A percentile compares a stretch with the other conserved stretches of the same genome.
Conservation (phyloP, 495 filamentous ascomycete genomes). For the Trichocladium antarcticum region DNA sequence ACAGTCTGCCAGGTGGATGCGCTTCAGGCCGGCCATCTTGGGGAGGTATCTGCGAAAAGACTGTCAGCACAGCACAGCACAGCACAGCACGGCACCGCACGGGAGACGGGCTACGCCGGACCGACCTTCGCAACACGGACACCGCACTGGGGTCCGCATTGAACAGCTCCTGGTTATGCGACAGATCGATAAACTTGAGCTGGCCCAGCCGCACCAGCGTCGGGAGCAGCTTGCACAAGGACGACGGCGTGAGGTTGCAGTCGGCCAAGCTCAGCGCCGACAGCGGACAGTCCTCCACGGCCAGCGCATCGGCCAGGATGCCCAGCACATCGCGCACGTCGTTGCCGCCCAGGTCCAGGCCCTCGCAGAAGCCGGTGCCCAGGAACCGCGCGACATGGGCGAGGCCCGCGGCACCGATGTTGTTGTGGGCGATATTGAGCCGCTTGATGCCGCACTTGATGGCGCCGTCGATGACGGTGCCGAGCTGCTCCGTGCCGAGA, state of each 20-base stretch:
- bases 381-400: slow-evolving; percentile 67
- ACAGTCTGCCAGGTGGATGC: slow-evolving; percentile 83
- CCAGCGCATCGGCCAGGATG: slow-evolving; percentile 52
- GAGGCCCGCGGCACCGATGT: slow-evolving; percentile 59
- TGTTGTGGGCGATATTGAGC: slow-evolving; percentile 73
- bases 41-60: slow-evolving; percentile 54
- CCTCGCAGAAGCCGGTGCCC: slow-evolving; percentile 64
- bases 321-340: slow-evolving; percentile 57
- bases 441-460: slow-evolving; percentile 62
- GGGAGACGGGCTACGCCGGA: too few relatives aligned
- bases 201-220: slow-evolving; percentile 57
- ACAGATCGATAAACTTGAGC: slow-evolving; percentile 83
- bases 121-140: slow-evolving; percentile 56
- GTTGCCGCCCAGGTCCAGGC: slow-evolving; percentile 90
- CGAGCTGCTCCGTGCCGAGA: slow-evolving; percentile 56
- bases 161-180: slow-evolving; percentile 78
- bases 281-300: slow-evolving; percentile 47
- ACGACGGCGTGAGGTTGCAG: slow-evolving; percentile 64
- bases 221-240: slow-evolving; percentile 65
- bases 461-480: slow-evolving; percentile 62
- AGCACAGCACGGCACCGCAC: too few relatives aligned
- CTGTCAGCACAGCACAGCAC: slow-evolving; percentile 8
- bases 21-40: slow-evolving; percentile 65
- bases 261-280: slow-evolving; percentile 81
- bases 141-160: slow-evolving; percentile 62